Evolutionary conservation across 495 filamentous ascomycete species (phyloP).

Genomic region (Letharia columbiana): DNA sequence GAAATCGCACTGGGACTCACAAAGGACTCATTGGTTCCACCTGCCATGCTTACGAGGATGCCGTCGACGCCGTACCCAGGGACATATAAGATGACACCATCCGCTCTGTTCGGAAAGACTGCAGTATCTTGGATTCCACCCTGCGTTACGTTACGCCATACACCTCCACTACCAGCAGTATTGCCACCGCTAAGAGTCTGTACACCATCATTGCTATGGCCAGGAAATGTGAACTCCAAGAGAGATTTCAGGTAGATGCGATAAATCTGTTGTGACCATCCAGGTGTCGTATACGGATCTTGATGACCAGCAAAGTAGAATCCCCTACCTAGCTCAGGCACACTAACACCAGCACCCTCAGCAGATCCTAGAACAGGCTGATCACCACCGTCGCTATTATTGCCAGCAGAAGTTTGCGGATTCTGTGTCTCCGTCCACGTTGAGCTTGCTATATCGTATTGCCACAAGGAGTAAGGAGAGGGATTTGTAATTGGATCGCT

Average conservation of each 20-base stretch:
- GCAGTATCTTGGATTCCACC: constrained; percentile 55
- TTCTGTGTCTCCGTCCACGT: constrained; percentile 52
- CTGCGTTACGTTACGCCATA: constrained; percentile 61
- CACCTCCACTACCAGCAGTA: constrained; percentile 46
- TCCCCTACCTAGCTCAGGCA: constrained; percentile 56
- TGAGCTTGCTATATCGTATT: constrained; percentile 50
- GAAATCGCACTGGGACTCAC: constrained; percentile 27
- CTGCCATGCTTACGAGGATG: constrained; percentile 60
- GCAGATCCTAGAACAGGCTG: constrained; percentile 52
- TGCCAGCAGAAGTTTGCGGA: constrained; percentile 49
- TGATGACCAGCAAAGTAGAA: constrained; percentile 73
- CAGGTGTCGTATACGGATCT: constrained; percentile 56
- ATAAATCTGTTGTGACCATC: constrained; percentile 54
- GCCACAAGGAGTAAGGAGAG: constrained; percentile 51
- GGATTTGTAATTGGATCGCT: constrained; percentile 48
- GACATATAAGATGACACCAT: constrained; percentile 61
- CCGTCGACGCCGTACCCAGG: constrained; percentile 63
- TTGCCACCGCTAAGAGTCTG: constrained; percentile 38
- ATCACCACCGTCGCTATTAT: constrained; percentile 45
- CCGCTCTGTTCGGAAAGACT: constrained; percentile 61
- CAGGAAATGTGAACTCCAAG: constrained; percentile 65
- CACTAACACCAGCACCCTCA: constrained; percentile 61
- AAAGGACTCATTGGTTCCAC: constrained; percentile 55
- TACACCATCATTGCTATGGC: constrained; percentile 51
- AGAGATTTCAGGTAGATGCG: constrained; percentile 63